phyloP scores from a whole-genome alignment of 768 basidiomycete genomes.

The Rubroboletus pulcherrimus region DNA sequence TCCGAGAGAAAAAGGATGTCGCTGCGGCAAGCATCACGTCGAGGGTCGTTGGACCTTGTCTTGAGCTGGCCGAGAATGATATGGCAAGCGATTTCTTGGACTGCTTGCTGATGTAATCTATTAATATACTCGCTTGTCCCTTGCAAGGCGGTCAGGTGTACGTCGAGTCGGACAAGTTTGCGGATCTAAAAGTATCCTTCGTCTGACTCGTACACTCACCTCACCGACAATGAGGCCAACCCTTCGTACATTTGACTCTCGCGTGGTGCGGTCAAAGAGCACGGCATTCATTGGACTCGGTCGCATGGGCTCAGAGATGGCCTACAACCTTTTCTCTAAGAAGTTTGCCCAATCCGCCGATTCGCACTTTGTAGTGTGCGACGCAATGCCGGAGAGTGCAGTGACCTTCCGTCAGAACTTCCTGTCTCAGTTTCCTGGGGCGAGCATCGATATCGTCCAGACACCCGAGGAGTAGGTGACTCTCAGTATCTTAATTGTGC shows the following conservation, averaged over 20 bases:
- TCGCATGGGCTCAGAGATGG: slow-evolving; percentile 87
- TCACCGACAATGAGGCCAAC: slow-evolving; percentile 48
- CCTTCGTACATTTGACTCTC: slow-evolving; percentile 35
- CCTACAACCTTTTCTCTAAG: slow-evolving; percentile 78
- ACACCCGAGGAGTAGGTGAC: slow-evolving; percentile 71
- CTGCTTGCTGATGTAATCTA: slow-evolving; percentile 10
- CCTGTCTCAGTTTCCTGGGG: slow-evolving; percentile 51
- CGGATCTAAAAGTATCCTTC: not conserved
- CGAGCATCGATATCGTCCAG: slow-evolving; percentile 52
- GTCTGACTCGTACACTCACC: not conserved
- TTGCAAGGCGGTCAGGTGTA: not conserved
- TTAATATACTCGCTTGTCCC: not conserved
- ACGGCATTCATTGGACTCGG: slow-evolving; percentile 85
- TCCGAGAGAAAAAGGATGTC: slow-evolving; percentile 76
- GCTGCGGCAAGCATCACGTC: slow-evolving; percentile 71
- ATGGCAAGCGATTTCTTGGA: not conserved
- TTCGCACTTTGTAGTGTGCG: slow-evolving; percentile 71
- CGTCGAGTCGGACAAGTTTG: not conserved
- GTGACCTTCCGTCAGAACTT: slow-evolving; percentile 55
- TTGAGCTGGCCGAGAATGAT: not conserved
- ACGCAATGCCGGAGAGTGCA: slow-evolving; percentile 61
- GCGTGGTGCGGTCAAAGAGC: slow-evolving; percentile 41
- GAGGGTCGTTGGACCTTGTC: not conserved
- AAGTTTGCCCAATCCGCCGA: slow-evolving; percentile 50
- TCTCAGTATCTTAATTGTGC: not conserved